phyloP scores from a whole-genome alignment of 1,284 basidiomycete species.

The Cryptococcus amylolentus region DNA sequence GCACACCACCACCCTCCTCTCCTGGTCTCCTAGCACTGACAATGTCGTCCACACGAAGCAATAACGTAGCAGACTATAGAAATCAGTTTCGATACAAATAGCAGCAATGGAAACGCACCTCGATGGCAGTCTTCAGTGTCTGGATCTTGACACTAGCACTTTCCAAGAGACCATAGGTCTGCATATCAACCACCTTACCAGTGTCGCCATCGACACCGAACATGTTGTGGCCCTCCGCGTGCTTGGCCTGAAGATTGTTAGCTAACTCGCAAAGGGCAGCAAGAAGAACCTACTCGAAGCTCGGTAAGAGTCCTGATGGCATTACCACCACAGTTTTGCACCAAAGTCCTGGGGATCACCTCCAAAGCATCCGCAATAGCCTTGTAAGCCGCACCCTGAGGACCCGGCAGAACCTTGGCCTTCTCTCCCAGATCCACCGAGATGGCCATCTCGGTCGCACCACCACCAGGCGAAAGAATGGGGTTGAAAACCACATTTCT shows the following conservation, averaged over 20 bases:
- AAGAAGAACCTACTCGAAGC: slow-evolving; percentile 62
- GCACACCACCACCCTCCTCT: slow-evolving; percentile 42
- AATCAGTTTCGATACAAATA: slow-evolving; percentile 6
- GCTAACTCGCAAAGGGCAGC: not conserved
- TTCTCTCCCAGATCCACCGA: slow-evolving; percentile 82
- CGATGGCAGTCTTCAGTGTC: slow-evolving; percentile 95
- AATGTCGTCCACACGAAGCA: slow-evolving; percentile 92
- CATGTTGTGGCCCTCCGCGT: slow-evolving; percentile 82
- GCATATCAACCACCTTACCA: slow-evolving; percentile 95
- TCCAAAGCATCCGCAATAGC: slow-evolving; percentile 96
- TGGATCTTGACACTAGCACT: slow-evolving; percentile 97
- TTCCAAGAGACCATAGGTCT: slow-evolving; percentile 87
- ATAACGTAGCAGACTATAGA: slow-evolving; percentile 72
- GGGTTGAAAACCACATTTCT: slow-evolving; percentile 98
- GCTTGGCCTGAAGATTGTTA: slow-evolving; percentile 67
- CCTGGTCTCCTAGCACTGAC: slow-evolving; percentile 67
- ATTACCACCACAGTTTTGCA: slow-evolving; percentile 95
- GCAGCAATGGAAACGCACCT: slow-evolving; percentile 54
- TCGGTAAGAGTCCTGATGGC: slow-evolving; percentile 89
- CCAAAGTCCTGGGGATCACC: slow-evolving; percentile 90
- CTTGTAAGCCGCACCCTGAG: slow-evolving; percentile 84
- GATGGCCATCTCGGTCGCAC: slow-evolving; percentile 98
- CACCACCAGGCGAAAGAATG: slow-evolving; percentile 83
- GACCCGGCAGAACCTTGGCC: slow-evolving; percentile 73
- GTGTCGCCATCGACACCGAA: slow-evolving; percentile 95